Evolutionary conservation across 169 alveolate genomes (phyloP).

Genomic region (Plasmodium billcollinsi): DNA sequence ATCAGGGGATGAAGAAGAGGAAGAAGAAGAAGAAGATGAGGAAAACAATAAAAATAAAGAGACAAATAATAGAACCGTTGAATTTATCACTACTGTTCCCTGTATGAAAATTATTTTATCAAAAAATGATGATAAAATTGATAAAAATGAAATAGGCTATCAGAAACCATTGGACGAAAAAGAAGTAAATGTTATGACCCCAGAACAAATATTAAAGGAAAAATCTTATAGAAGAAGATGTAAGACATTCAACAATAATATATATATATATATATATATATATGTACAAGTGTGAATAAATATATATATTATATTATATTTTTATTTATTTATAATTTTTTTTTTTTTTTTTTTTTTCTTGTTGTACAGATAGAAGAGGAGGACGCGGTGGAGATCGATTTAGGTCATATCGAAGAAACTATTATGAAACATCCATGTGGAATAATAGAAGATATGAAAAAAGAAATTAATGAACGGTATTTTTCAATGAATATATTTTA

Average conservation of each 20-base stretch:
- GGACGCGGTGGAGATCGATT: conserved; percentile 53
- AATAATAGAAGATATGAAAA: conserved; percentile 72
- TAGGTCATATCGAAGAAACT: conserved; percentile 37
- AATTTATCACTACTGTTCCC: conserved; percentile 67
- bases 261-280: conserved; percentile 19
- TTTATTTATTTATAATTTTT: neutral
- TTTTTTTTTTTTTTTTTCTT: neutral
- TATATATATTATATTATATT: neutral
- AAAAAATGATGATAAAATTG: conserved; percentile 45
- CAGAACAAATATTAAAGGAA: conserved; percentile 68
- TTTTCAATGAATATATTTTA: too few relatives aligned
- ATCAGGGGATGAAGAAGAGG: conserved; percentile 10
- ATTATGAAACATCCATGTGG: conserved; percentile 71
- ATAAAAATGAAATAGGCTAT: conserved; percentile 63
- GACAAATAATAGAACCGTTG: conserved; percentile 44
- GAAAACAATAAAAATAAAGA: conserved; percentile 41
- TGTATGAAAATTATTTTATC: conserved; percentile 71
- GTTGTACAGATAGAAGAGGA: conserved; percentile 51
- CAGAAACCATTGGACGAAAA: conserved; percentile 62
- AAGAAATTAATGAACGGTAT: conserved; percentile 15
- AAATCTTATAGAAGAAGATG: conserved; percentile 67
- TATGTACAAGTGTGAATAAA: neutral
- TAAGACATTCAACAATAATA: neutral
- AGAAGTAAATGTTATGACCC: conserved; percentile 64
- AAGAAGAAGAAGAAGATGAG: conserved; percentile 30